Conservation (phyloP, 768 basidiomycete species). For the Mycena amicta region DNA sequence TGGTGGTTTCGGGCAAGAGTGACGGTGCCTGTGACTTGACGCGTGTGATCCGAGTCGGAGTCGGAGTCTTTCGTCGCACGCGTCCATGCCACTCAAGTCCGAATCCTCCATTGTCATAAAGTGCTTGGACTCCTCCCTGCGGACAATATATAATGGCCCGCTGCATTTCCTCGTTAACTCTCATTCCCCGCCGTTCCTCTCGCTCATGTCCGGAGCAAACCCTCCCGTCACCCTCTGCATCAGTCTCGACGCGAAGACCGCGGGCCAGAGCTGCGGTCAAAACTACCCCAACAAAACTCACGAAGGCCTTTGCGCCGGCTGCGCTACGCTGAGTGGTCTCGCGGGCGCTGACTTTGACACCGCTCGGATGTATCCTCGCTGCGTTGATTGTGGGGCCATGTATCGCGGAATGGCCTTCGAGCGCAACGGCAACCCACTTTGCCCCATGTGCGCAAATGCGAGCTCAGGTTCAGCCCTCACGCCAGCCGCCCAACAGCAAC, state of each 20-base stretch:
- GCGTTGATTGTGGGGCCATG: background rate
- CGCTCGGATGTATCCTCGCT: background rate
- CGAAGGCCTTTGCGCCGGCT: background rate
- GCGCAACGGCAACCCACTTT: background rate
- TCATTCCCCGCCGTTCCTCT: background rate
- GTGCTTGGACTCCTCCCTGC: background rate
- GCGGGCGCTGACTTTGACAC: background rate
- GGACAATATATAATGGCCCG: background rate
- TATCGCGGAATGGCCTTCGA: background rate
- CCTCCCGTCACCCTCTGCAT: background rate
- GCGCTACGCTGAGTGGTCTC: background rate
- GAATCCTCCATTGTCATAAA: background rate
- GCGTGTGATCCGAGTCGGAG: background rate
- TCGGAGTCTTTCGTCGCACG: background rate
- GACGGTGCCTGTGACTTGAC: background rate
- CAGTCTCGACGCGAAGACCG: background rate
- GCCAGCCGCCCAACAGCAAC: background rate
- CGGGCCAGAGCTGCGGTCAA: background rate
- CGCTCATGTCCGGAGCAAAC: background rate
- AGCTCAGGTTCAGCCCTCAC: background rate
- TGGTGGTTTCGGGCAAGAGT: background rate
- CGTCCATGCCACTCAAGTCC: background rate
- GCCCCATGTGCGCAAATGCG: background rate
- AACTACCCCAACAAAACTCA: background rate
- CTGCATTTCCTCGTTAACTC: background rate